Evolutionary conservation across 768 basidiomycete genomes (phyloP), one percentile per base, ranked within the genome.

Genomic region (Suillus fuscotomentosus): DNA sequence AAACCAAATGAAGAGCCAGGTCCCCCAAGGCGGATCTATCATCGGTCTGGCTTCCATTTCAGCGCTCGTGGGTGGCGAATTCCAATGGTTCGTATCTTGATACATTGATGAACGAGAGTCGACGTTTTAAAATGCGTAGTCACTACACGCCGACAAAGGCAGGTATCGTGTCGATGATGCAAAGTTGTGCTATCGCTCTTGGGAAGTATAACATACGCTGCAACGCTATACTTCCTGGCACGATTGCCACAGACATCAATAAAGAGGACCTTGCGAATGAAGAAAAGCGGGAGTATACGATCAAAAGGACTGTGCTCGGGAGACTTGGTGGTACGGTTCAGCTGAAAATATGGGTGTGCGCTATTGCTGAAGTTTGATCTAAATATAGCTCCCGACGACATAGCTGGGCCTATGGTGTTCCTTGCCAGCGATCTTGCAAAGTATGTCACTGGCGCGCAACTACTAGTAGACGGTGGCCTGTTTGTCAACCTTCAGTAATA

Each of bases 111-210:
- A 65, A 31, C 38, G 14, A 43, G 22, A 4, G 15, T 36, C 41
- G 11, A 65, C 31, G 9, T 43, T 42, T 13, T 34, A 8, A 50
- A 24, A 50, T 62, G 22, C 47, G 2, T 65, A 86, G 86, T 60
- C 90, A 91, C 71, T 93, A 92, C 69, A 90, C 88, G 3, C 90
- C 90, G 5, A 92, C 91, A 5, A 91, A 93, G 71, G 91, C 91
- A 2, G 90, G 88, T 1, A 86, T 92, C 60, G 82, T 89, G 51
- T 88, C 87, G 36, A 75, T 93, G 67, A 93, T 92, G 90, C 89
- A 92, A 74, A 88, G 87, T 66, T 89, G 87, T 69, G 89, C 91
- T 5, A 85, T 91, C 50, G 90, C 91, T 4, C 78, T 92, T 31
- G 89, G 89, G n/a, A 88, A 89, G 66, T 85, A 90, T 73, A 84